A percentile compares a stretch with the other conserved stretches of the same genome.
Conservation (phyloP, 306 rosid genomes). For the Potentilla sterilis region DNA sequence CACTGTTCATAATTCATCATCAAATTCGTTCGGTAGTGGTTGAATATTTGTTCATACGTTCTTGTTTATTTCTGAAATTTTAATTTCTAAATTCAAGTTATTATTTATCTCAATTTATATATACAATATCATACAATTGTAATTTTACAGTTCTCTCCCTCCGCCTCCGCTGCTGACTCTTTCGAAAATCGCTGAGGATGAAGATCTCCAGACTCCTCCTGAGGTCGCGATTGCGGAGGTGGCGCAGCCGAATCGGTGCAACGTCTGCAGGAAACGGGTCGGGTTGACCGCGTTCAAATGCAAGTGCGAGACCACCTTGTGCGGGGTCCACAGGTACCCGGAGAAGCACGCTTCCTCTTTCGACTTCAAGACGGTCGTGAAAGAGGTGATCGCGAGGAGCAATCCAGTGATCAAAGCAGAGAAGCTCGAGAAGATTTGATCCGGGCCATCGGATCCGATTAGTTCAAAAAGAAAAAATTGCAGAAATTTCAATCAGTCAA, state of each 20-base stretch:
- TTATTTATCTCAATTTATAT: no score
- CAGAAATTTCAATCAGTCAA: neutral
- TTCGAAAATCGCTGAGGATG: constrained; percentile 29
- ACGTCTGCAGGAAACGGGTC: constrained; percentile 67
- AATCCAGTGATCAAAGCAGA: constrained; percentile 75
- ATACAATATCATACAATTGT: no score
- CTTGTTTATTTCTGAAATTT: no score
- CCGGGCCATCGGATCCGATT: constrained; percentile 3
- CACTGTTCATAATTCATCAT: no score
- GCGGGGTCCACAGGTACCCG: constrained; percentile 88
- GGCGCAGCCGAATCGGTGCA: constrained; percentile 58
- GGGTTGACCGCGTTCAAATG: constrained; percentile 84
- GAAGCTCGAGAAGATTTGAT: constrained; percentile 71
- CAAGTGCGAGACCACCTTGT: constrained; percentile 70
- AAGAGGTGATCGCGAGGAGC: constrained; percentile 80
- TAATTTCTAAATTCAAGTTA: no score
- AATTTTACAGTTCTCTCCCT: constrained; percentile 23
- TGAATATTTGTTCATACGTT: no score
- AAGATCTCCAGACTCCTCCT: constrained; percentile 9
- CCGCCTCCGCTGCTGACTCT: constrained; percentile 26
- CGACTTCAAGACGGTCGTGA: constrained; percentile 74
- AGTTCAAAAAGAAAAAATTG: neutral
- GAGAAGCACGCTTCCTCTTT: constrained; percentile 82
- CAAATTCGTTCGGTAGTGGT: no score
- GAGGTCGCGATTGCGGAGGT: neutral